phyloP scores from a whole-genome alignment of 2,329 filamentous ascomycete species.

The Ophiostoma populinum region DNA sequence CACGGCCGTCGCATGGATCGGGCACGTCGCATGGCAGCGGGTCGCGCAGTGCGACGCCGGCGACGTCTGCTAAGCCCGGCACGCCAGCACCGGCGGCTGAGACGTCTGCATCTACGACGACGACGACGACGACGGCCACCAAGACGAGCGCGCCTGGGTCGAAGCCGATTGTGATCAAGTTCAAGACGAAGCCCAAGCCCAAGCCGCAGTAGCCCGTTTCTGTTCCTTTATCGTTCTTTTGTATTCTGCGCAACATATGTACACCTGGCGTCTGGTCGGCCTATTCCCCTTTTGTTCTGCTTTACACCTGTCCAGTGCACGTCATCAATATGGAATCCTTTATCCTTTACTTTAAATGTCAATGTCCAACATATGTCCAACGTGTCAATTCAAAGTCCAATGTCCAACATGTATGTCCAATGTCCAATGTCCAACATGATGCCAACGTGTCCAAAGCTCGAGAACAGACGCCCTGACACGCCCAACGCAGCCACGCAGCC shows the following conservation, averaged over 20 bases:
- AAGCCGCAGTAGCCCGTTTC: neutral
- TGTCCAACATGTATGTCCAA: too few relatives aligned
- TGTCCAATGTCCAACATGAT: too few relatives aligned
- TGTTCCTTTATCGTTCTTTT: neutral
- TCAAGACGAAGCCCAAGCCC: conserved; percentile 11
- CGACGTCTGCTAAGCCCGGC: neutral
- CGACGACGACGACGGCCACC: conserved; percentile 1
- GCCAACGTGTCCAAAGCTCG: too few relatives aligned
- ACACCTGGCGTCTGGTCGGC: neutral
- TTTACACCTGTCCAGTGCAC: too few relatives aligned
- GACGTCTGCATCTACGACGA: neutral
- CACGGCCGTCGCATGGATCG: neutral
- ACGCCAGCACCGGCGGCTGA: neutral
- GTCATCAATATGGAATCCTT: too few relatives aligned
- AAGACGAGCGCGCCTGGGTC: neutral
- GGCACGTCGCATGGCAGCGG: too few relatives aligned
- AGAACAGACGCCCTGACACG: too few relatives aligned
- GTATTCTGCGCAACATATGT: neutral
- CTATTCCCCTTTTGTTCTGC: neutral
- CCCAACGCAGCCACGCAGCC: too few relatives aligned
- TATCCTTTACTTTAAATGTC: neutral
- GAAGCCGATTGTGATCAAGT: conserved; percentile 11
- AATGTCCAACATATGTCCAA: too few relatives aligned
- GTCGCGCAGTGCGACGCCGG: too few relatives aligned
- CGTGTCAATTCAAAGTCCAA: too few relatives aligned